Evolutionary conservation across 2,329 filamentous ascomycete species (phyloP), one percentile per base, ranked within the genome.

Genomic region (Apiospora aurea): DNA sequence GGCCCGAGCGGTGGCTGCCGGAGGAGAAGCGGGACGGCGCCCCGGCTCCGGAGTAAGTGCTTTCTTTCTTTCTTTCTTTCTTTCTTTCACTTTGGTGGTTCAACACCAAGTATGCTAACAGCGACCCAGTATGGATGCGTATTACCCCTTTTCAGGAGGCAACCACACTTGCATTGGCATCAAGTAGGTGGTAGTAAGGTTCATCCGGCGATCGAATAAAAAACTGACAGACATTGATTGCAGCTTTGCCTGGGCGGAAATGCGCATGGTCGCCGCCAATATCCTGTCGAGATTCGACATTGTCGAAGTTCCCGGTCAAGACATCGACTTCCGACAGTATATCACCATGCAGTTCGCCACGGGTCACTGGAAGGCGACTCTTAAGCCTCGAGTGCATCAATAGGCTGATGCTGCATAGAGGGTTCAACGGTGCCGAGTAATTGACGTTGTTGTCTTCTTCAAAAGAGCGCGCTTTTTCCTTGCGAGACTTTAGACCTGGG

Each of bases 271-370:
- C 11, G 67, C 67, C 6, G 67, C 67, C 29, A 69, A 69, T 26
- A 51, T 69, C 43, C 67, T 69, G 2, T 69, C 67, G 13, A 18
- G 67, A 6, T 69, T 69, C 29, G 67, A 69, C 46, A 51, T 69
- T 7, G 67, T 11, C 24, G 67, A 69, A 26, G 67, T 69, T 4
- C 67, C 67, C 3, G 67, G 67, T 2, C 67, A 69, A 41, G 29
- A 47, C 10, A 51, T 69, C 16, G 67, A 69, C 29, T 69, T 69
- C 11, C 43, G 67, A 8, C 67, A 69, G 46, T 69, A 69, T 29
- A 69, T 69, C 46, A 69, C 67, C 11, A 69, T 69, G 67, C 67
- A 69, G 67, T 69, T 69, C 46, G 29, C 43, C 18, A 69, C 43
- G 29, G 67, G 67, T 21, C 67, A 69, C 10, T 69, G 67, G 67